Base-by-base conservation (phyloP, 345 rosid genomes). In the Eucalyptus melliodora region DNA sequence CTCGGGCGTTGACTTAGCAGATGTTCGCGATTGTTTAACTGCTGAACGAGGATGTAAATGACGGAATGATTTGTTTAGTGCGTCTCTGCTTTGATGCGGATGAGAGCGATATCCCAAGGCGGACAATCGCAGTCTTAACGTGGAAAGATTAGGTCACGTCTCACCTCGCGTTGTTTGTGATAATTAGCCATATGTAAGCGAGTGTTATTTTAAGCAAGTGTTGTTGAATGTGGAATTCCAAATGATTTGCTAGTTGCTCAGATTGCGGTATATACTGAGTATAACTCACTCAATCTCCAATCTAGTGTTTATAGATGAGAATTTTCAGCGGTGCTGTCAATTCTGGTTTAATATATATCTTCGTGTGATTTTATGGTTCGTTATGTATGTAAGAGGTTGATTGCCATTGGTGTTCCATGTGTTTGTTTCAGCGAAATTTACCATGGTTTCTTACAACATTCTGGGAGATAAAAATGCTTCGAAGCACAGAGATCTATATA, bases 371-470 rank as follows among this genome's bases (percentile, higher is more conserved):
- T 37, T 77, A 37, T 77, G 83, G 45, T 37, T 77, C 26, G 3
- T 37, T 53, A 86, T 27, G 6, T 69, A 27, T 34, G 4, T 86
- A 88, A 86, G n/a, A 50, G 89, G 30, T 69, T 88, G 86, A 88
- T 80, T 80, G 12, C 62, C 42, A 50, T 31, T 50, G 44, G 56
- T 88, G 31, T 69, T 51, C 8, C 15, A 0, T 19, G 83, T 7
- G 83, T 85, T 24, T 85, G 72, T 80, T 89, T 47, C 91, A 94
- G 97, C 94, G 91, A 95, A 93, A 90, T 92, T 97, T 91, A 94
- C 90, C 3, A 90, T 97, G 77, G 95, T 93, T 81, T 96, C 97
- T 2, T 96, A 97, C 93, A 97, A 97, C 91, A 95, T 97, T 91
- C 87, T 97, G 92, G 99, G 95, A 88, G 96, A 95, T 77, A 91